These are phyloP conservation scores for Trichoderma harzianum DNA, from an alignment of 2,329 filamentous ascomycete genomes.

Conservation along the genomic window DNA sequence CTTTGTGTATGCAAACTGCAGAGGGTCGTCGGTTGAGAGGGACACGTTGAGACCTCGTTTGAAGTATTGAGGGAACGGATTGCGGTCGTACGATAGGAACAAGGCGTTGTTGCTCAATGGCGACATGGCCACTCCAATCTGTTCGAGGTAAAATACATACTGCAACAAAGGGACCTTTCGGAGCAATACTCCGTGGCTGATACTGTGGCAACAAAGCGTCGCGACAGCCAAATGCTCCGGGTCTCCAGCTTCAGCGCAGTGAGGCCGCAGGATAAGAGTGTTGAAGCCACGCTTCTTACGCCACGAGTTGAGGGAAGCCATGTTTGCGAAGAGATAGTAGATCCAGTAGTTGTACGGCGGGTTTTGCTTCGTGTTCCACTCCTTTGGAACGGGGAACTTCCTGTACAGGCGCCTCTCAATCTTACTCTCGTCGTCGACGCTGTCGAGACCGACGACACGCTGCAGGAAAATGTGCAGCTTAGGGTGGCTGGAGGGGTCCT, in stretches of 20 bases:
- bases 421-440: constrained; percentile 98
- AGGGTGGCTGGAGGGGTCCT: constrained; percentile 78
- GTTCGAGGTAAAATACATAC: constrained; percentile 98
- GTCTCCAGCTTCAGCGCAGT: constrained; percentile 95
- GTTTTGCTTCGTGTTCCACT: constrained; percentile 90
- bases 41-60: constrained; percentile 92
- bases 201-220: constrained; percentile 89
- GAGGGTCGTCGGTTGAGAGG: constrained; percentile 89
- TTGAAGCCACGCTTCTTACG: constrained; percentile 90
- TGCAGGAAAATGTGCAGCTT: constrained; percentile 95
- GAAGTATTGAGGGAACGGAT: constrained; percentile 95
- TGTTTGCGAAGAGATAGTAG: constrained; percentile 94
- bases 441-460: constrained; percentile 93
- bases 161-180: constrained; percentile 93
- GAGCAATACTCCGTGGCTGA: constrained; percentile 88
- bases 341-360: constrained; percentile 99
- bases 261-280: constrained; percentile 86
- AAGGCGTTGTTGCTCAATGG: constrained; percentile 96
- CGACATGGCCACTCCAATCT: constrained; percentile 99
- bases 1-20: constrained; percentile 98
- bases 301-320: constrained; percentile 87
- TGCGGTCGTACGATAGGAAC: constrained; percentile 94
- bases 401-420: constrained; percentile 86
- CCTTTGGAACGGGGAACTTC: constrained; percentile 87
- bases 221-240: constrained; percentile 93